These are phyloP conservation scores for Westerdykella ornata DNA, from an alignment of 2,329 filamentous ascomycete genomes.

Conservation along the genomic window DNA sequence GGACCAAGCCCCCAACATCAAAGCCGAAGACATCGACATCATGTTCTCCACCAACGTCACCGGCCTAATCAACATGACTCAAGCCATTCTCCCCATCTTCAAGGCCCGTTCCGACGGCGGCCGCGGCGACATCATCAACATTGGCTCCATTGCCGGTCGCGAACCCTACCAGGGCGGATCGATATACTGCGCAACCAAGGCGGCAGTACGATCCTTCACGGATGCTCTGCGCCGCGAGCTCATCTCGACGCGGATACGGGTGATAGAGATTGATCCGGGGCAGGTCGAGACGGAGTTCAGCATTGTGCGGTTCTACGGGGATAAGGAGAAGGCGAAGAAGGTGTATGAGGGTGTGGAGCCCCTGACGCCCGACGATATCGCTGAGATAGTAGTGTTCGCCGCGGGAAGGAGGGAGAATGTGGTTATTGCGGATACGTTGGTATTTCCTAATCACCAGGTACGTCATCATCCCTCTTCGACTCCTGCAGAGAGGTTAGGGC, in stretches of 20 bases:
- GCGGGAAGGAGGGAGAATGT: constrained; percentile 83
- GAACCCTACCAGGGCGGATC: constrained; percentile 78
- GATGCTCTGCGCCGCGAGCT: constrained; percentile 77
- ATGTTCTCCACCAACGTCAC: constrained; percentile 95
- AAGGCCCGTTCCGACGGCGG: constrained; percentile 63
- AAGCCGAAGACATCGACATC: constrained; percentile 68
- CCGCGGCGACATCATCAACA: constrained; percentile 88
- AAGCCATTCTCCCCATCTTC: constrained; percentile 79
- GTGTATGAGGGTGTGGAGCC: constrained; percentile 71
- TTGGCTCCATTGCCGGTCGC: constrained; percentile 85
- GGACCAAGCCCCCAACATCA: constrained; percentile 77
- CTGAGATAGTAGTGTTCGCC: constrained; percentile 81
- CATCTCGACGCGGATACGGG: constrained; percentile 68
- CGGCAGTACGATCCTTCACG: constrained; percentile 77
- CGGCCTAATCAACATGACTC: constrained; percentile 93
- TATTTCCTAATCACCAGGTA: constrained; percentile 88
- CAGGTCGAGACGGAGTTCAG: constrained; percentile 95
- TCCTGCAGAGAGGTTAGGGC: background rate
- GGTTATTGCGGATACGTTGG: constrained; percentile 76
- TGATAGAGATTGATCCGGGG: constrained; percentile 86
- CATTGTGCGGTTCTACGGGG: constrained; percentile 78
- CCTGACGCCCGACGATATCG: constrained; percentile 82
- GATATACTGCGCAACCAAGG: constrained; percentile 92
- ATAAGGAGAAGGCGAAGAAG: constrained; percentile 81
- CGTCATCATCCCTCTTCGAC: constrained; percentile 24